Conservation (phyloP, 495 filamentous ascomycete genomes). For the Xylaria castorea region DNA sequence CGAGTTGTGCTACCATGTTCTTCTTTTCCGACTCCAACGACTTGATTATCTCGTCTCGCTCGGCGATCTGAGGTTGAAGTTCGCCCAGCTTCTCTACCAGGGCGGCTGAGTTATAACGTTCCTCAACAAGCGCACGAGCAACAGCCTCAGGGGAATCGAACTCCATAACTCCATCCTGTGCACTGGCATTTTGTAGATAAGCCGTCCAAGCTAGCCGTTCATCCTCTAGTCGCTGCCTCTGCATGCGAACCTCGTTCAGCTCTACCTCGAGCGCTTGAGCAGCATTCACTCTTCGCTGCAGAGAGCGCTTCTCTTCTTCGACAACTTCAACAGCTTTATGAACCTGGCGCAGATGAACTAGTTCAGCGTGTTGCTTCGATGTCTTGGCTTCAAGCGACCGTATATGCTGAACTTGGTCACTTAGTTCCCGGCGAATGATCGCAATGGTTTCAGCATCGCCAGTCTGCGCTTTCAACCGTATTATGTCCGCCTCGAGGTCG, state of each 20-base stretch:
- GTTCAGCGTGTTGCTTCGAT: conserved; percentile 78
- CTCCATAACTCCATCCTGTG: conserved; percentile 62
- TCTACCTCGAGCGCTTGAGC: conserved; percentile 78
- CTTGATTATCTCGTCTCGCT: conserved; percentile 80
- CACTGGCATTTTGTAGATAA: conserved; percentile 74
- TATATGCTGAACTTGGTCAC: conserved; percentile 88
- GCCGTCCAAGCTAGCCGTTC: conserved; percentile 86
- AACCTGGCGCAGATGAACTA: conserved; percentile 77
- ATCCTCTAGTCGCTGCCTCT: conserved; percentile 87
- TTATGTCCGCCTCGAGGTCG: conserved; percentile 78
- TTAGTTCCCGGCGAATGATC: conserved; percentile 83
- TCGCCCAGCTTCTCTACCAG: conserved; percentile 79
- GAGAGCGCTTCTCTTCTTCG: conserved; percentile 88
- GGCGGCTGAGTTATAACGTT: conserved; percentile 77
- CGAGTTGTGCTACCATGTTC: conserved; percentile 67
- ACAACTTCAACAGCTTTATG: conserved; percentile 90
- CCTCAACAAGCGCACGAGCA: conserved; percentile 80
- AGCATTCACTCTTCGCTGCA: conserved; percentile 78
- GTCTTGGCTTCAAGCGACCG: conserved; percentile 80
- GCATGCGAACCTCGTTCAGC: conserved; percentile 77
- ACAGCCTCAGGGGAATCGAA: conserved; percentile 90
- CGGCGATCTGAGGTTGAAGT: conserved; percentile 76
- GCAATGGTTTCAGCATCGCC: conserved; percentile 83
- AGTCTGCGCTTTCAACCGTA: conserved; percentile 80
- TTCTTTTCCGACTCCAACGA: conserved; percentile 71